These are phyloP conservation scores for Ilyonectria destructans DNA, from an alignment of 2,329 filamentous ascomycete species.

Conservation along the genomic window DNA sequence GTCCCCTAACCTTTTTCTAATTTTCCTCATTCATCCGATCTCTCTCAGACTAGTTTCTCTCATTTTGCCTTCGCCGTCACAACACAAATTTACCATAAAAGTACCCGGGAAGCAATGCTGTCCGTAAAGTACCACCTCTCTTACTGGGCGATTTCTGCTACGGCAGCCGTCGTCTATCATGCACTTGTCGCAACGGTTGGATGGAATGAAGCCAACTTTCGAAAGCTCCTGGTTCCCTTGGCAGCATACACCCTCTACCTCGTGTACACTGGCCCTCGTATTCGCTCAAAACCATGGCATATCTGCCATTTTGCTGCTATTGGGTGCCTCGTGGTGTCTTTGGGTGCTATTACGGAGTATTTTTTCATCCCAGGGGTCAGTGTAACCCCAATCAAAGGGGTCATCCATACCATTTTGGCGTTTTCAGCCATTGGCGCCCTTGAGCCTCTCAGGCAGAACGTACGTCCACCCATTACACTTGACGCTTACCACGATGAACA, in stretches of 20 bases:
- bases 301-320: neutral
- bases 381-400: neutral
- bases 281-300: conserved; percentile 1
- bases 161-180: conserved; percentile 1
- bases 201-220: neutral
- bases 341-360: conserved; percentile 17
- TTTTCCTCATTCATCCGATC: too few species aligned
- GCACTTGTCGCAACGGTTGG: neutral
- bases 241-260: neutral
- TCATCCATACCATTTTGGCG: conserved; percentile 12
- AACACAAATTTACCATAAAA: too few species aligned
- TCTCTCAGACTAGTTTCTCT: too few species aligned
- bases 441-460: conserved; percentile 18
- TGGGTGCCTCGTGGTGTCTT: conserved; percentile 19
- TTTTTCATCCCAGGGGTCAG: conserved; percentile 17
- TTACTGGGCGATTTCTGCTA: conserved; percentile 17
- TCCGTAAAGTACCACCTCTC: conserved; percentile 11
- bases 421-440: conserved; percentile 14
- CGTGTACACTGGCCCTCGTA: conserved; percentile 1
- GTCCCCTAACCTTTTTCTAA: too few species aligned
- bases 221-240: neutral
- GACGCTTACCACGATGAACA: neutral
- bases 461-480: neutral
- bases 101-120: neutral
- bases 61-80: too few species aligned